A percentile compares a stretch with the other conserved stretches of the same genome.
phyloP scores from a whole-genome alignment of 805 yeast species.

The Maudiozyma turicensis region DNA sequence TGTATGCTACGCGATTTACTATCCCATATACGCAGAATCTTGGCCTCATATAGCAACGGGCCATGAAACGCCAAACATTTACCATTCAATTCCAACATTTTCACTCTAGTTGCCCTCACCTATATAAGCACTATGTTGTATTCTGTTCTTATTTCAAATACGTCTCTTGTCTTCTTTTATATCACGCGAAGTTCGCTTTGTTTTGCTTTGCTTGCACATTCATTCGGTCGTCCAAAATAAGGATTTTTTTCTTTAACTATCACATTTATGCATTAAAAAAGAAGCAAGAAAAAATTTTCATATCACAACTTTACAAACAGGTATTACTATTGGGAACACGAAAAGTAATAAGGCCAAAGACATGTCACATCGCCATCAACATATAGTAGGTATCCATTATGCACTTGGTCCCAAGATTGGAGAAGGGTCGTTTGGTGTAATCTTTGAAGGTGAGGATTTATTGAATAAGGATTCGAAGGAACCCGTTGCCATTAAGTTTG shows the following conservation, averaged over 20 bases:
- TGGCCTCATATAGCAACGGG: slow-evolving; percentile 82
- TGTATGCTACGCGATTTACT: slow-evolving; percentile 29
- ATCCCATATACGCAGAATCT: slow-evolving; percentile 54
- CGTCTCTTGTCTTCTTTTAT: background rate
- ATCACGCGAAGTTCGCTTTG: too few species aligned
- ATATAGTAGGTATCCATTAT: slow-evolving; percentile 49
- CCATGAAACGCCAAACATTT: slow-evolving; percentile 81
- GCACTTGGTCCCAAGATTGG: slow-evolving; percentile 78
- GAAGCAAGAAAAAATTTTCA: too few species aligned
- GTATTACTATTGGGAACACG: too few species aligned
- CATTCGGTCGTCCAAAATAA: too few species aligned
- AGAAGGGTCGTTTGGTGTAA: slow-evolving; percentile 80
- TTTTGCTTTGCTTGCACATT: too few species aligned
- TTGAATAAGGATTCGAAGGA: slow-evolving; percentile 32
- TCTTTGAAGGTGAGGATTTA: slow-evolving; percentile 71
- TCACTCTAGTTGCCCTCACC: background rate
- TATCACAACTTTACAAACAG: too few species aligned
- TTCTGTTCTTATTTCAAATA: background rate
- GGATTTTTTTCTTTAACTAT: too few species aligned
- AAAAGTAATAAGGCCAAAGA: background rate
- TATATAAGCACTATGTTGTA: background rate
- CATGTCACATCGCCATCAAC: slow-evolving; percentile 12
- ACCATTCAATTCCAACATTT: slow-evolving; percentile 23
- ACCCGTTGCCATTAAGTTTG: slow-evolving; percentile 37
- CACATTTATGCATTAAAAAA: too few species aligned